Evolutionary conservation across 257 asterid genomes (phyloP).

Genomic region (Paulownia fortunei): DNA sequence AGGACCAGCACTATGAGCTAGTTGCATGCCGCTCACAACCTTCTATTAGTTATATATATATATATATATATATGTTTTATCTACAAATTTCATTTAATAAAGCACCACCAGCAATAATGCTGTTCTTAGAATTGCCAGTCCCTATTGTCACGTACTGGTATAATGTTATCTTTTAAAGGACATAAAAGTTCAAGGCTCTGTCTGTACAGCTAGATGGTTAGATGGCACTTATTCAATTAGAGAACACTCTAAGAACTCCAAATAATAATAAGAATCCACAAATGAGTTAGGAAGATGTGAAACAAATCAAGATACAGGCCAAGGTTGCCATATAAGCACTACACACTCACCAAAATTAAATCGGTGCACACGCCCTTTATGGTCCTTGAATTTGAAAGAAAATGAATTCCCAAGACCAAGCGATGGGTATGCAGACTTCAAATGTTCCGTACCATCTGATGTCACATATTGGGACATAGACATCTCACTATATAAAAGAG

Average conservation of each 20-base stretch:
- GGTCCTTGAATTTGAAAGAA: slow-evolving; percentile 83
- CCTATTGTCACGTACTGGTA: not conserved
- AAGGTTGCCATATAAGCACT: not conserved
- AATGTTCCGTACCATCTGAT: slow-evolving; percentile 64
- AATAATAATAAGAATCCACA: not conserved
- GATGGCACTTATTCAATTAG: not conserved
- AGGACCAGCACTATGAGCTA: not conserved
- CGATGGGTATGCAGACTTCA: slow-evolving; percentile 72
- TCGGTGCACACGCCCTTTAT: slow-evolving; percentile 75
- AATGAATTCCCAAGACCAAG: slow-evolving; percentile 81
- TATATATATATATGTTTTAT: too few species aligned
- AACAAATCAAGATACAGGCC: not conserved
- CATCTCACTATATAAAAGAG: slow-evolving; percentile 67
- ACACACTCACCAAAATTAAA: slow-evolving; percentile 75
- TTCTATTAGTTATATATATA: not conserved
- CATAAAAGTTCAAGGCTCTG: not conserved
- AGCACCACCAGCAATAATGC: not conserved
- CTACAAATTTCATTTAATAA: not conserved
- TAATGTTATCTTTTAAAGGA: slow-evolving; percentile 4
- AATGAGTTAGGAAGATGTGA: not conserved
- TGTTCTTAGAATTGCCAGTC: not conserved
- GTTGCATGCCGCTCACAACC: not conserved
- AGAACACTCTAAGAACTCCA: not conserved
- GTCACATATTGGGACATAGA: slow-evolving; percentile 70
- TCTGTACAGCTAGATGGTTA: not conserved